Evolutionary conservation across 1,139 yeast genomes (phyloP).

Genomic region (Arxiozyma slooffiae): DNA sequence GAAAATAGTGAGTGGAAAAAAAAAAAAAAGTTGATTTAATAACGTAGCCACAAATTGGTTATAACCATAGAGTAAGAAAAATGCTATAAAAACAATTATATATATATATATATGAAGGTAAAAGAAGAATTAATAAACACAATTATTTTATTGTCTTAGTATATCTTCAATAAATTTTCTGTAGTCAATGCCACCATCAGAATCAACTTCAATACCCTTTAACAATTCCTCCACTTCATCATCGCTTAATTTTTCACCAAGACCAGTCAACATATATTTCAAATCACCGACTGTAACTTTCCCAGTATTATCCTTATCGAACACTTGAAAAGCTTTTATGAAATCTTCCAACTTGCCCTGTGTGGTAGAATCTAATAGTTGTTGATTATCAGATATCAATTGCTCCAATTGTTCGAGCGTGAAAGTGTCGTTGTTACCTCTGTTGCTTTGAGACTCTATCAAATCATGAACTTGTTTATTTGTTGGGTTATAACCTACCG

Average conservation of each 20-base stretch:
- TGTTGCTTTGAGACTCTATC: conserved; percentile 10
- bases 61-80: no score
- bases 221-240: conserved; percentile 90
- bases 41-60: no score
- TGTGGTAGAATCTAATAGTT: conserved; percentile 26
- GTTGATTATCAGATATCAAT: conserved; percentile 21
- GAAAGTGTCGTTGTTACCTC: conserved; percentile 6
- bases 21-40: no score
- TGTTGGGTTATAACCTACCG: conserved; percentile 97
- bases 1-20: no score
- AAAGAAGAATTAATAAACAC: no score
- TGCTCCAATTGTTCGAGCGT: conserved; percentile 21
- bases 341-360: conserved; percentile 58
- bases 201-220: conserved; percentile 87
- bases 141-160: conserved; percentile 76
- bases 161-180: conserved; percentile 90
- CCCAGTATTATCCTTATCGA: conserved; percentile 92
- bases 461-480: conserved; percentile 26
- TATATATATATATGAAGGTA: no score
- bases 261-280: conserved; percentile 82
- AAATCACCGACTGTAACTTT: conserved; percentile 95
- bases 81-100: no score
- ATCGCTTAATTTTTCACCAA: conserved; percentile 86
- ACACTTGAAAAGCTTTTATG: conserved; percentile 94
- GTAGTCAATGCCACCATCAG: conserved; percentile 92